A percentile compares a stretch with the other conserved stretches of the same genome.
phyloP scores from a whole-genome alignment of 2,329 filamentous ascomycete genomes.

The Fusarium sp. region DNA sequence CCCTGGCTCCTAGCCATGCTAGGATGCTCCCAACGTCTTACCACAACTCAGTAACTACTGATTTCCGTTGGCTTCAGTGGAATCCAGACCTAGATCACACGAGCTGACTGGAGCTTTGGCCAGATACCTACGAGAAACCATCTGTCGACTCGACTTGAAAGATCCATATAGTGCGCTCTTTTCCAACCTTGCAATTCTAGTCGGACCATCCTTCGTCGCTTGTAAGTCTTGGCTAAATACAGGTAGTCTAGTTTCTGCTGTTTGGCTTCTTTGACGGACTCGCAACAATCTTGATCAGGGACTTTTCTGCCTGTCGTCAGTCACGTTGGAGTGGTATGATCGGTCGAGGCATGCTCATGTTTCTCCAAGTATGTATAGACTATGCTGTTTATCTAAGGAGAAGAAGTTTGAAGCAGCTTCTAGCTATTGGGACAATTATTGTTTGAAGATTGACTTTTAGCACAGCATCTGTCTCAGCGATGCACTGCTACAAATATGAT shows the following conservation, averaged over 20 bases:
- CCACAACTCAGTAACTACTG: slow-evolving; percentile 8
- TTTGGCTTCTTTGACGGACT: background rate
- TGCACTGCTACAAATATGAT: background rate
- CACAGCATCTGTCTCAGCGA: background rate
- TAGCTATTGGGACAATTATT: background rate
- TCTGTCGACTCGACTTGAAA: slow-evolving; percentile 8
- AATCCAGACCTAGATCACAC: slow-evolving; percentile 4
- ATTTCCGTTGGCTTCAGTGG: background rate
- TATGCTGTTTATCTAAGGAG: background rate
- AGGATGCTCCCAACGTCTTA: background rate
- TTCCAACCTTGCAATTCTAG: slow-evolving; percentile 13
- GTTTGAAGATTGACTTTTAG: background rate
- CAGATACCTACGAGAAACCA: background rate
- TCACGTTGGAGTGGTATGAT: background rate
- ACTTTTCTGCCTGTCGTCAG: background rate
- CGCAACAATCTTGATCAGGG: background rate
- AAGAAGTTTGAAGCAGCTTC: background rate
- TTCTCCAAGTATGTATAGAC: background rate
- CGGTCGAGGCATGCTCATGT: background rate
- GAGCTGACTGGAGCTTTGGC: slow-evolving; percentile 20
- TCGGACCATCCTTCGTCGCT: slow-evolving; percentile 31
- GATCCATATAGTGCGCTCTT: slow-evolving; percentile 5
- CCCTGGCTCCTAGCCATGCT: background rate
- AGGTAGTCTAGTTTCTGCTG: slow-evolving; percentile 30
- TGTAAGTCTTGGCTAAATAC: slow-evolving; percentile 23